phyloP scores from a whole-genome alignment of 129 eudicot genomes.

The Chrysanthemum lavandulifolium region DNA sequence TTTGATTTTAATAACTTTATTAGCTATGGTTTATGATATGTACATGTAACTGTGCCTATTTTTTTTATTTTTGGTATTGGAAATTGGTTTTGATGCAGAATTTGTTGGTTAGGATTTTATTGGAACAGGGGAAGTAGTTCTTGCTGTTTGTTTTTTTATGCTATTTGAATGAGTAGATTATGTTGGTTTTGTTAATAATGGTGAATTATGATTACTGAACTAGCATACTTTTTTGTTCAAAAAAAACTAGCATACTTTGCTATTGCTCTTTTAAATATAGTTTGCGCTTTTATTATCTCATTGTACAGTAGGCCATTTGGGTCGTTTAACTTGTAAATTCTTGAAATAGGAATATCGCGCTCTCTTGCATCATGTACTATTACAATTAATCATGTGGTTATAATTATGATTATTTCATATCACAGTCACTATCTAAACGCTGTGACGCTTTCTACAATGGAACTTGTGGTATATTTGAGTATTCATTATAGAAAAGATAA shows the following conservation, averaged over 20 bases:
- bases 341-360: too few species aligned
- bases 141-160: not conserved
- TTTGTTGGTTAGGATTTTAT: not conserved
- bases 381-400: too few species aligned
- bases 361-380: too few species aligned
- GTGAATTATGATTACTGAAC: not conserved
- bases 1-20: not conserved
- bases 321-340: too few species aligned
- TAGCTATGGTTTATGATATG: conserved; percentile 18
- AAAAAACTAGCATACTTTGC: not conserved
- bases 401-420: not conserved
- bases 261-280: too few species aligned
- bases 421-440: too few species aligned
- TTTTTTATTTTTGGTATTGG: too few species aligned
- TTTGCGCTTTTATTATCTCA: too few species aligned
- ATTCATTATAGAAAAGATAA: not conserved
- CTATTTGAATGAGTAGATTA: not conserved
- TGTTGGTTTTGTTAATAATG: not conserved
- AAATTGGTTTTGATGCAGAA: too few species aligned
- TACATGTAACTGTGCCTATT: not conserved
- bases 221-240: not conserved
- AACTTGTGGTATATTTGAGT: conserved; percentile 1
- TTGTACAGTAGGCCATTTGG: too few species aligned
- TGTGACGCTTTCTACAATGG: too few species aligned
- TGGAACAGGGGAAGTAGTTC: not conserved